phyloP scores from a whole-genome alignment of 495 filamentous ascomycete genomes.

The Aspergillus nidulans region DNA sequence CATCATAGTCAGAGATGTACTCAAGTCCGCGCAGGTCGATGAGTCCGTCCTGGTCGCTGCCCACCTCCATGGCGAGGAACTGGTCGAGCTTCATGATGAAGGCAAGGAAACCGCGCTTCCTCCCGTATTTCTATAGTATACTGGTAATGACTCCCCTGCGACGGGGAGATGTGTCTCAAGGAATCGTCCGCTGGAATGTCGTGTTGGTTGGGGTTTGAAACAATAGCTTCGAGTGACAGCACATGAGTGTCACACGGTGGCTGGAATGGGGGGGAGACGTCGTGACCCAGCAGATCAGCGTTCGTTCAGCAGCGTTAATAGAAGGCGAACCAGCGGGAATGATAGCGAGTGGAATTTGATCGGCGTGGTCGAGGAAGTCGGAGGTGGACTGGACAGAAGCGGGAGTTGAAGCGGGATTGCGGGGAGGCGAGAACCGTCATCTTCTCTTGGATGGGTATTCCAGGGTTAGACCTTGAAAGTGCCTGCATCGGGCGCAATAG shows the following conservation, averaged over 20 bases:
- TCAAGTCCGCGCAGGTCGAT: conserved; percentile 69
- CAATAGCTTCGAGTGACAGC: conserved; percentile 18
- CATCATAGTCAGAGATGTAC: conserved; percentile 64
- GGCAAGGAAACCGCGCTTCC: not conserved
- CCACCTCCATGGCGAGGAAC: conserved; percentile 32
- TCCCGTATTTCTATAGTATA: not conserved
- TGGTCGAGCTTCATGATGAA: conserved; percentile 31
- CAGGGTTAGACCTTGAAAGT: not conserved
- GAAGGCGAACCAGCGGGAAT: not conserved
- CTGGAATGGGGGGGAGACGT: not conserved
- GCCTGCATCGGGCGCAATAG: not conserved
- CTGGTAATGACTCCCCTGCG: not conserved
- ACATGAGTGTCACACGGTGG: conserved; percentile 24
- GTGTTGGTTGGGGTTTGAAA: conserved; percentile 18
- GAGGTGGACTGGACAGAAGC: not conserved
- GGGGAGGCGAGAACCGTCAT: not conserved
- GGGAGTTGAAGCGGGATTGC: conserved; percentile 1
- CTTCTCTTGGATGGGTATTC: not conserved
- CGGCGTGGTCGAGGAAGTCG: conserved; percentile 4
- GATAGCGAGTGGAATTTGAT: not conserved
- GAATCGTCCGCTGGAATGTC: conserved; percentile 17
- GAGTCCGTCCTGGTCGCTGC: conserved; percentile 25
- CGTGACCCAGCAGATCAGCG: not conserved
- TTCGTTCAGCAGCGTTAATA: not conserved
- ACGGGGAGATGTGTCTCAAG: conserved; percentile 6